phyloP scores from a whole-genome alignment of 371 early-diverging fungal species.

The Mortierella sp. region DNA sequence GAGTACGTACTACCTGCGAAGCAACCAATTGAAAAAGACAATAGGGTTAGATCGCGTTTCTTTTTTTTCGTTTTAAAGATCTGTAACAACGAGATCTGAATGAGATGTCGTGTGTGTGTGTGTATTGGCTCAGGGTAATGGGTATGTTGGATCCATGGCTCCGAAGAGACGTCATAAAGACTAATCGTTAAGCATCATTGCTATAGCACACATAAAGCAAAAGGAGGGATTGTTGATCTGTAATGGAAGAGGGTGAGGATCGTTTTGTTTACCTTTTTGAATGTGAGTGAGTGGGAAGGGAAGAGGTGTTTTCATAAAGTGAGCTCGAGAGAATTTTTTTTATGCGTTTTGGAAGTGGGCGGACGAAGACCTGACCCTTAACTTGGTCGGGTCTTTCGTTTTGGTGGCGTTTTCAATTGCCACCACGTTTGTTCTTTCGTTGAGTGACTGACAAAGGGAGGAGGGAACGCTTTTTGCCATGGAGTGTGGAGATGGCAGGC shows the following conservation, averaged over 20 bases:
- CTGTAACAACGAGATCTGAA: conserved; percentile 2
- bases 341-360: too few relatives aligned
- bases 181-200: conserved; percentile 58
- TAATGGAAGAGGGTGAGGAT: too few relatives aligned
- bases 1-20: neutral
- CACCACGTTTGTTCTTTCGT: too few relatives aligned
- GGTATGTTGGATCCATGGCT: conserved; percentile 59
- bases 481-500: too few relatives aligned
- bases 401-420: too few relatives aligned
- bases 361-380: too few relatives aligned
- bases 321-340: too few relatives aligned
- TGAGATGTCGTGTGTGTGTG: neutral
- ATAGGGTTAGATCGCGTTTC: neutral
- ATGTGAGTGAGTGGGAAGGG: too few relatives aligned
- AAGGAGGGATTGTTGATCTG: neutral
- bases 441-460: too few relatives aligned
- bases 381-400: too few relatives aligned
- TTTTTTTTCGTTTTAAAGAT: neutral
- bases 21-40: neutral
- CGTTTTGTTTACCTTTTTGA: conserved; percentile 6
- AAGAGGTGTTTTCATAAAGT: too few relatives aligned
- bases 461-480: too few relatives aligned
- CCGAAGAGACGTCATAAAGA: conserved; percentile 57
- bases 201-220: neutral
- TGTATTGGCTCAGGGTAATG: conserved; percentile 52